Evolutionary conservation across 441 rosid genomes (phyloP), one percentile per base, ranked within the genome.

Genomic region (Gossypium davidsonii): DNA sequence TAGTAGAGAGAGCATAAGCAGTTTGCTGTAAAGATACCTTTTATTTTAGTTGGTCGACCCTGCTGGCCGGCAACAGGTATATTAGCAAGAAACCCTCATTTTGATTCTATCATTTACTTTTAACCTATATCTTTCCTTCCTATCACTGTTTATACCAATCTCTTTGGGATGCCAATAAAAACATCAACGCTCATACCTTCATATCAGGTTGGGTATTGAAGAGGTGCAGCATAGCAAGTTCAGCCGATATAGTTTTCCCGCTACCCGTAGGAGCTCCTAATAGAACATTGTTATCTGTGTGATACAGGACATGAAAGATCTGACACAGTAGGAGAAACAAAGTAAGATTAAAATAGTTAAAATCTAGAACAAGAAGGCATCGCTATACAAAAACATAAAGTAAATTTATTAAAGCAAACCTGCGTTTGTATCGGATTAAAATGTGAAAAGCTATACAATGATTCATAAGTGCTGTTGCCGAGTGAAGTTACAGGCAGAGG

Each of bases 221-320:
- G 73, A 96, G 94, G 64, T 81, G 97, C 75, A 96, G 88, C 97
- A 96, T 93, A 74, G 98, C 97, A 79, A 96, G 98, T 83, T 96
- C 99, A 71, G 99, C 98, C 71, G 99, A 88, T 76, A 96, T 93
- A 44, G 99, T 96, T 86, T 96, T 93, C 73, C 99, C 99, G 85
- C 98, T 96, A 78, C 99, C 99, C 67, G 99, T 93, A 23, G 99
- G 99, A 80, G 99, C 98, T 83, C 99, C 99, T 71, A 96, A 85
- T 66, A 93, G 91, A 76, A 93, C 97, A 82, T 90, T 93, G 80
- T 85, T 85, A 85, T 96, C 97, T 62, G 96, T 86, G 85, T 96
- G 98, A 83, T 91, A 91, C 67, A 96, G 85, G 56, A 86, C 89
- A 82, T 96, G 99, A 76, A 96, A 96, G 42, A 79, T 84, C 99